phyloP scores from a whole-genome alignment of 805 yeast species.

The Candida incommunis region DNA sequence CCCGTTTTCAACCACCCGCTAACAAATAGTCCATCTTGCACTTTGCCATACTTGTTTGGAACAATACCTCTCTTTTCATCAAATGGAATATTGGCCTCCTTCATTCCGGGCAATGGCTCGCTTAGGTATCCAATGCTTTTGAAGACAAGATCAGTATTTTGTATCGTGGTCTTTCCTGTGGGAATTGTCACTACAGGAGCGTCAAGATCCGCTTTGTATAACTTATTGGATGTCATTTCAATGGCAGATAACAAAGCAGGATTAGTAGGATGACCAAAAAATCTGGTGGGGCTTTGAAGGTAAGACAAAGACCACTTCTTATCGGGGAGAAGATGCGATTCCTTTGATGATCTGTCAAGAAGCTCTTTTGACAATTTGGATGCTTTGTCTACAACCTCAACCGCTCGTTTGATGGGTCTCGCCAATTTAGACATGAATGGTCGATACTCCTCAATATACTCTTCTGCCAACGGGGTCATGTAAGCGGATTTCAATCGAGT shows the following conservation, averaged over 20 bases:
- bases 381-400: constrained; percentile 48
- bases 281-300: constrained; percentile 47
- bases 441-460: constrained; percentile 18
- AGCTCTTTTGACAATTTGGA: constrained; percentile 13
- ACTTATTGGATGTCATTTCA: constrained; percentile 33
- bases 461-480: constrained; percentile 33
- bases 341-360: too few relatives aligned
- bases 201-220: constrained; percentile 27
- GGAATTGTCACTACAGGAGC: constrained; percentile 23
- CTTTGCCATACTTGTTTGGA: constrained; percentile 32
- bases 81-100: constrained; percentile 35
- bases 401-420: constrained; percentile 49
- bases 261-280: constrained; percentile 24
- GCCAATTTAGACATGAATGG: constrained; percentile 23
- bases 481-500: constrained; percentile 42
- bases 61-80: constrained; percentile 30
- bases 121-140: constrained; percentile 78
- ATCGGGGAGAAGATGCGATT: constrained; percentile 11
- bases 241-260: constrained; percentile 29
- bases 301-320: constrained; percentile 58
- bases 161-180: constrained; percentile 21
- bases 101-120: constrained; percentile 43
- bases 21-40: constrained; percentile 43
- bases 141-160: constrained; percentile 50
- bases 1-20: constrained; percentile 89